These are phyloP conservation scores for Elsinoe batatas DNA, from an alignment of 2,329 filamentous ascomycete genomes.

Conservation along the genomic window DNA sequence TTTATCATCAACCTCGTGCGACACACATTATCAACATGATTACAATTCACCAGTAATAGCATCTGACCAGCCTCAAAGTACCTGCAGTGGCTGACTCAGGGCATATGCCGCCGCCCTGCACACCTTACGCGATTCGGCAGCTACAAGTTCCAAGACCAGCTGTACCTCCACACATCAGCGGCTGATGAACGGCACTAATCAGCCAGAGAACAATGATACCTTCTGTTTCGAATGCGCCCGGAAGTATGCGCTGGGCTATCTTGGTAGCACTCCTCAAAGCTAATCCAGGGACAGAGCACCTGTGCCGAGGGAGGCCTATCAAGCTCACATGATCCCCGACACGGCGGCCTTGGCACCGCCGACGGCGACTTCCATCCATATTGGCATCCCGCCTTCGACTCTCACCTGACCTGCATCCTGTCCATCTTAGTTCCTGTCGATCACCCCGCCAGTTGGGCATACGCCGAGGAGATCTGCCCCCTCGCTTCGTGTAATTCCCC, in stretches of 20 bases:
- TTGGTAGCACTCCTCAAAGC: not conserved
- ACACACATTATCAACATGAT: too few relatives aligned
- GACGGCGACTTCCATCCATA: not conserved
- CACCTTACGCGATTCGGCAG: not conserved
- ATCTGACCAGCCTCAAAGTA: too few relatives aligned
- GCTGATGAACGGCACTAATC: not conserved
- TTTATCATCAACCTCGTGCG: too few relatives aligned
- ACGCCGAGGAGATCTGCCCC: not conserved
- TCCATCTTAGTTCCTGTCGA: constrained; percentile 3
- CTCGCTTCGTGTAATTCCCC: too few relatives aligned
- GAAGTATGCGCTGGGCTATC: not conserved
- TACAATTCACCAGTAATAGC: too few relatives aligned
- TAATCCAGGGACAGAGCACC: not conserved
- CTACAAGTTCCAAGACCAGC: not conserved
- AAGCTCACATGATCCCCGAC: not conserved
- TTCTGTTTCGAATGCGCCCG: constrained; percentile 1
- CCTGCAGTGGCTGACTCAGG: too few relatives aligned
- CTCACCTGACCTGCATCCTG: not conserved
- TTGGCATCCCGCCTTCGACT: not conserved
- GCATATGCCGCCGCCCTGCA: too few relatives aligned
- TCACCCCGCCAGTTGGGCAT: not conserved
- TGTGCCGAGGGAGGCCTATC: constrained; percentile 9
- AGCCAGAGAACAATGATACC: constrained; percentile 3
- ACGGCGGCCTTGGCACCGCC: not conserved
- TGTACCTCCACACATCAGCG: not conserved